phyloP scores from a whole-genome alignment of 441 rosid genomes.

The Gossypium trilobum region DNA sequence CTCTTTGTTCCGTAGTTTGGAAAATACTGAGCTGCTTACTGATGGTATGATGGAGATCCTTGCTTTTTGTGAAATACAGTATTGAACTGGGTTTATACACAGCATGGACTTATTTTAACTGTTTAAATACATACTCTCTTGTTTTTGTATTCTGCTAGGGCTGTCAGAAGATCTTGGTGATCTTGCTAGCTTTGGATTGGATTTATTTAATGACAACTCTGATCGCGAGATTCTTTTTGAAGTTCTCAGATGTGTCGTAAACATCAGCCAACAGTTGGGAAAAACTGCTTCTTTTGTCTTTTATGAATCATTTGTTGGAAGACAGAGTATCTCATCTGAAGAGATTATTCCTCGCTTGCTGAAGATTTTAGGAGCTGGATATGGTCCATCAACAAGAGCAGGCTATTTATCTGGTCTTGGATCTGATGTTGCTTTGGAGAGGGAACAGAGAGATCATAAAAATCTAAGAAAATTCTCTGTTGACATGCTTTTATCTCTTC shows the following conservation, averaged over 20 bases:
- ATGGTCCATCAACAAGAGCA: slow-evolving; percentile 40
- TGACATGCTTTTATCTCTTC: slow-evolving; percentile 65
- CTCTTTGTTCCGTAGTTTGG: slow-evolving; percentile 65
- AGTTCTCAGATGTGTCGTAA: slow-evolving; percentile 51
- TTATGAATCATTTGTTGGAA: slow-evolving; percentile 69
- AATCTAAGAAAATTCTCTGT: slow-evolving; percentile 70
- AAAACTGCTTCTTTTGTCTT: slow-evolving; percentile 65
- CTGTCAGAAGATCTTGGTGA: slow-evolving; percentile 44
- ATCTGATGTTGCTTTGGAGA: slow-evolving; percentile 58
- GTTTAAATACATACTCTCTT: slow-evolving; percentile 16
- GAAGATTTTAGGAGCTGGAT: slow-evolving; percentile 78
- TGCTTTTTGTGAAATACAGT: slow-evolving; percentile 9
- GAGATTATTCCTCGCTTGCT: slow-evolving; percentile 67
- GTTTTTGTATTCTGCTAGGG: slow-evolving; percentile 33
- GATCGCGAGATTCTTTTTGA: slow-evolving; percentile 61
- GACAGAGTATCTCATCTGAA: slow-evolving; percentile 47
- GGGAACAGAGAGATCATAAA: slow-evolving; percentile 59
- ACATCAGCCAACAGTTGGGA: slow-evolving; percentile 74
- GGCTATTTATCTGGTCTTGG: slow-evolving; percentile 39
- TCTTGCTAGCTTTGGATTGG: slow-evolving; percentile 35
- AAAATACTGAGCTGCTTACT: slow-evolving; percentile 54
- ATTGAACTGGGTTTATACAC: not conserved
- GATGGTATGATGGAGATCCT: slow-evolving; percentile 45
- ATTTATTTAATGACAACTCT: slow-evolving; percentile 32
- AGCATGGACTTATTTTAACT: not conserved